Evolutionary conservation across 331 rosid species (phyloP), one percentile per base, ranked within the genome.

Genomic region (Malus hybrid): DNA sequence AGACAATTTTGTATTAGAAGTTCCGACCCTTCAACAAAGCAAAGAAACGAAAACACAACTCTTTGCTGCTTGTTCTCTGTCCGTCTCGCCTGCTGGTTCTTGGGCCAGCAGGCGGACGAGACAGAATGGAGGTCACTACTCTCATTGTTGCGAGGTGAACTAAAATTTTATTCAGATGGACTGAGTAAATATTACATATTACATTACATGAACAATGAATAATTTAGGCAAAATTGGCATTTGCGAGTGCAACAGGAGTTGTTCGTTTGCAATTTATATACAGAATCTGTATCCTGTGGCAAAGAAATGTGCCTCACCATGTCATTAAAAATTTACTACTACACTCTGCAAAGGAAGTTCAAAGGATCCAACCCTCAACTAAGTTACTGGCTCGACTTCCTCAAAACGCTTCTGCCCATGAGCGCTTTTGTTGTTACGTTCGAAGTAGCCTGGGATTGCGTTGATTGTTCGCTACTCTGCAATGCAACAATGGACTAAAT

Each of bases 371-470:
- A 36, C 11, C 81, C 71, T 79, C 72, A 74, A 2, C 64, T 29
- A 80, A 74, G 85, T 32, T 28, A 2, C 7, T 69, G 79, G 70
- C 80, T 81, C 20, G 67, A 57, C 76, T 71, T 79, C 59, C 71
- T 22, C 34, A 67, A 81, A 52, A 65, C 65, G 73, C 72, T 69
- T 80, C 83, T 74, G 13, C 46, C 72, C 71, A 76, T 80, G 20
- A 66, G 24, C 13, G 80, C 71, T 68, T 55, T 77, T 63, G 57
- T 77, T 63, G 77, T 77, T 14, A 86, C 80, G 71, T 74, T 91
- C 63, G 87, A 80, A 68, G 74, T 60, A 34, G 55, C 81, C 93
- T 88, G 93, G 12, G 79, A 80, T 80, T 27, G 81, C 44, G 29
- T 75, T 16, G 59, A 56, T 48, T 24, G 48, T 62, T 14, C 69